These are phyloP conservation scores for Tympanopsis confertula DNA, from an alignment of 2,329 filamentous ascomycete species.

Conservation along the genomic window DNA sequence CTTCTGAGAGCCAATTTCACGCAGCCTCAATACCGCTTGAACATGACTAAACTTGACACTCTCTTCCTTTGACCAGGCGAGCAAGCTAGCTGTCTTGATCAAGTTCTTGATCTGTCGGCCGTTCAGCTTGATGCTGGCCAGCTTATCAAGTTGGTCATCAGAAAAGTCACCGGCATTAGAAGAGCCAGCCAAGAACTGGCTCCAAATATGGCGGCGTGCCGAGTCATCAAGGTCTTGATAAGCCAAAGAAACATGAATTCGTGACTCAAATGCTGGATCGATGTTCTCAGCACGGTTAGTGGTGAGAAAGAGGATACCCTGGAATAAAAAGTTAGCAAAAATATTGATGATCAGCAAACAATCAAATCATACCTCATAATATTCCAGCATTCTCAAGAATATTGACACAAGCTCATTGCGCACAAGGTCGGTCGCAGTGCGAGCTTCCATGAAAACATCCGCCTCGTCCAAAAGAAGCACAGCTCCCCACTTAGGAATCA, in stretches of 20 bases:
- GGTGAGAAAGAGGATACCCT: constrained; percentile 16
- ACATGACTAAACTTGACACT: not conserved
- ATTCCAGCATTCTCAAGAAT: constrained; percentile 32
- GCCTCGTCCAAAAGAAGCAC: constrained; percentile 40
- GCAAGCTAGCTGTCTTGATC: constrained; percentile 11
- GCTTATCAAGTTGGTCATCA: constrained; percentile 8
- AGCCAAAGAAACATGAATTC: not conserved
- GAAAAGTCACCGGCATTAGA: constrained; percentile 3
- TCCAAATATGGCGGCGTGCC: constrained; percentile 12
- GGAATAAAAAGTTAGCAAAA: no score
- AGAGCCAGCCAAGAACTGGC: constrained; percentile 10
- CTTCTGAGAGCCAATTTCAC: no score
- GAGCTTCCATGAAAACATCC: constrained; percentile 37
- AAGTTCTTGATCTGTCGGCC: constrained; percentile 20
- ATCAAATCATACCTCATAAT: constrained; percentile 12
- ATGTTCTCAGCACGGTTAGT: constrained; percentile 18
- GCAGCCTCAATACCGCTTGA: not conserved
- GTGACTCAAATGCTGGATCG: constrained; percentile 13
- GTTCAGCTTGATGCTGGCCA: constrained; percentile 12
- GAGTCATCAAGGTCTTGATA: not conserved
- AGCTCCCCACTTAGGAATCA: constrained; percentile 36
- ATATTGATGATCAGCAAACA: no score
- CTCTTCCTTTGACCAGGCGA: not conserved
- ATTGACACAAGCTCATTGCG: constrained; percentile 36
- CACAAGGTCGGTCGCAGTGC: constrained; percentile 29